Percentiles rank a stretch among this genome's conserved stretches.
phyloP scores from a whole-genome alignment of 169 alveolate species.

The Plasmodium inui region DNA sequence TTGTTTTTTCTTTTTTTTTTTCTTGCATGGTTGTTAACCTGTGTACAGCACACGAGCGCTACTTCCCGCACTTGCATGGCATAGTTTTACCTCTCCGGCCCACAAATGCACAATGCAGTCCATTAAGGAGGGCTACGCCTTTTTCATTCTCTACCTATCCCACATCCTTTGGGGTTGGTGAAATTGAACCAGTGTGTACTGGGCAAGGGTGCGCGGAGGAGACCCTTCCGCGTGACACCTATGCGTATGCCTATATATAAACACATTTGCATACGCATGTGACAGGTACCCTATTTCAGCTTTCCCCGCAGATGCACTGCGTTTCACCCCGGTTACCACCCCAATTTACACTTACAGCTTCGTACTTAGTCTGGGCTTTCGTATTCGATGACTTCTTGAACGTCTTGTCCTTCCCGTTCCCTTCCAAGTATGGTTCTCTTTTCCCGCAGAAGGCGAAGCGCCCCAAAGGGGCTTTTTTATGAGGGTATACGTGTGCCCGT shows the following conservation, averaged over 20 bases:
- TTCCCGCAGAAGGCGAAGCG: not conserved
- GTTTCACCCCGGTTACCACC: not conserved
- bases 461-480: not conserved
- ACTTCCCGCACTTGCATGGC: not conserved
- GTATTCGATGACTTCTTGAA: conserved; percentile 53
- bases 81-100: not conserved
- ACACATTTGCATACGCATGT: not conserved
- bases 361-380: conserved; percentile 61
- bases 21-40: not conserved
- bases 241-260: not conserved
- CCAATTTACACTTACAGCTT: conserved; percentile 1
- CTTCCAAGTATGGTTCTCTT: conserved; percentile 31
- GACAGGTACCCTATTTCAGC: not conserved
- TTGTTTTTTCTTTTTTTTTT: too few relatives aligned
- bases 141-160: not conserved
- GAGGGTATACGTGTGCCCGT: not conserved
- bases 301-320: not conserved
- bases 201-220: not conserved
- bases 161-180: not conserved
- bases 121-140: conserved; percentile 3
- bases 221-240: not conserved
- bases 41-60: not conserved
- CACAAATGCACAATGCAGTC: not conserved
- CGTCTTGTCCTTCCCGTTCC: conserved; percentile 37
- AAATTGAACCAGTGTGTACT: not conserved